Evolutionary conservation across 495 filamentous ascomycete genomes (phyloP), one percentile per base, ranked within the genome.

Genomic region (Penicillium riverlandense): DNA sequence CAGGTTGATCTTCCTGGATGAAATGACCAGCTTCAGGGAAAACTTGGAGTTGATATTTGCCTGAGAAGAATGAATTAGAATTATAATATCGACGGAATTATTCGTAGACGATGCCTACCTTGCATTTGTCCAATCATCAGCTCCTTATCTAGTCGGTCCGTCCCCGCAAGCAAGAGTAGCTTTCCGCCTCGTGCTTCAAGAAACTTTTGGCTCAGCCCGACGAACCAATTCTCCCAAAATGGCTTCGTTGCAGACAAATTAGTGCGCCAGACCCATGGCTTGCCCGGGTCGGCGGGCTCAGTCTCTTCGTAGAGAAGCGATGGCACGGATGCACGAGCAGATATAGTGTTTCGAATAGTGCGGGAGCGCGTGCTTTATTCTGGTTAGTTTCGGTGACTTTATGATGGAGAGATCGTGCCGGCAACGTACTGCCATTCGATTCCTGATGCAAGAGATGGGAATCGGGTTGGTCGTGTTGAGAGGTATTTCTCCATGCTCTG

Each of bases 91-190:
- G 33, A n/a, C 28, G 10, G 36, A 12, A 9, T n/a, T 29, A 12
- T 4, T 32, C 29, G 6, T n/a, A 41, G 13, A 41, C n/a, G 35
- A 39, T 12, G 58, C 65, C 27, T 66, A 84, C 89, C 89, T 76
- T 96, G 90, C 90, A 96, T 95, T 65, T 97, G 92, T 11, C 89
- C 92, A 59, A 97, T 97, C 67, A 90, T 95, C 50, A 97, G 62
- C 53, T 97, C 92, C 55, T 86, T 94, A 59, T 97, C 92, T 38
- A 99, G 63, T 43, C 94, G 74, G 65, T 99, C 92, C 11, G 92
- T 97, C 6, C 92, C 92, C 6, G 92, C 94, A 11, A 99, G 76
- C 27, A 99, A 66, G 22, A 99, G 68, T 46, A 97, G 58, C 65
- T 99, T 99, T 36, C 90, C 92, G 8, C 91, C 92, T 38, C 77